Percentiles rank a stretch among this genome's conserved stretches.
Conservation (phyloP, 495 filamentous ascomycete genomes). For the Penicillium bovifimosum region DNA sequence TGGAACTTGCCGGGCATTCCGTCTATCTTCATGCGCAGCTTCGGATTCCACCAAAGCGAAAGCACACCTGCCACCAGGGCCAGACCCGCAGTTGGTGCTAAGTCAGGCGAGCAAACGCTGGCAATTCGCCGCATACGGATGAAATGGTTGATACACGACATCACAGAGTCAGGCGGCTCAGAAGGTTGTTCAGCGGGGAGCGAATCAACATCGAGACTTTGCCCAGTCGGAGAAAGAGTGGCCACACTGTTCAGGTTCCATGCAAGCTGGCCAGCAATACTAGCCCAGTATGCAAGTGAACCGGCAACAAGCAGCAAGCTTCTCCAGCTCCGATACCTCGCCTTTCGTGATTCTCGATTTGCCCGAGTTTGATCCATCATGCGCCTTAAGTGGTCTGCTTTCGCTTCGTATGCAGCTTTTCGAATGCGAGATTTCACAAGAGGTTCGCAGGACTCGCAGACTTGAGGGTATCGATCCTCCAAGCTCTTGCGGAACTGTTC, state of each 20-base stretch:
- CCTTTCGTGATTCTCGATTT: slow-evolving; percentile 34
- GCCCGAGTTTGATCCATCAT: slow-evolving; percentile 62
- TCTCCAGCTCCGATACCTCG: slow-evolving; percentile 46
- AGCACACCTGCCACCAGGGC: slow-evolving; percentile 49
- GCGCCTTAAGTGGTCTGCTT: slow-evolving; percentile 67
- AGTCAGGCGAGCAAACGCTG: slow-evolving; percentile 24
- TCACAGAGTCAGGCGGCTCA: slow-evolving; percentile 8
- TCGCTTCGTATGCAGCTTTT: slow-evolving; percentile 67
- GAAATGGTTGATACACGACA: slow-evolving; percentile 28
- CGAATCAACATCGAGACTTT: slow-evolving; percentile 9
- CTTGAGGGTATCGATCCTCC: slow-evolving; percentile 75
- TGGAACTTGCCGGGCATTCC: slow-evolving; percentile 58
- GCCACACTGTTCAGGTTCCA: slow-evolving; percentile 37
- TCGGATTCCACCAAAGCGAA: slow-evolving; percentile 74
- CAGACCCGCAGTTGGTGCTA: slow-evolving; percentile 38
- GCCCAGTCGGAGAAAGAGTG: slow-evolving; percentile 8
- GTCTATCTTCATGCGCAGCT: slow-evolving; percentile 56
- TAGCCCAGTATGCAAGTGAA: slow-evolving; percentile 51
- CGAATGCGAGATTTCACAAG: slow-evolving; percentile 58
- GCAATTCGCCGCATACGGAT: slow-evolving; percentile 19
- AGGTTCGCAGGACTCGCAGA: slow-evolving; percentile 71
- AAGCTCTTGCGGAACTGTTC: slow-evolving; percentile 56
- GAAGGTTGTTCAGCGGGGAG: not conserved
- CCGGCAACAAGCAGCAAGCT: slow-evolving; percentile 41
- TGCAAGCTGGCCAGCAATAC: slow-evolving; percentile 37